phyloP scores from a whole-genome alignment of 2,329 filamentous ascomycete genomes.

The Sclerotinia minor region DNA sequence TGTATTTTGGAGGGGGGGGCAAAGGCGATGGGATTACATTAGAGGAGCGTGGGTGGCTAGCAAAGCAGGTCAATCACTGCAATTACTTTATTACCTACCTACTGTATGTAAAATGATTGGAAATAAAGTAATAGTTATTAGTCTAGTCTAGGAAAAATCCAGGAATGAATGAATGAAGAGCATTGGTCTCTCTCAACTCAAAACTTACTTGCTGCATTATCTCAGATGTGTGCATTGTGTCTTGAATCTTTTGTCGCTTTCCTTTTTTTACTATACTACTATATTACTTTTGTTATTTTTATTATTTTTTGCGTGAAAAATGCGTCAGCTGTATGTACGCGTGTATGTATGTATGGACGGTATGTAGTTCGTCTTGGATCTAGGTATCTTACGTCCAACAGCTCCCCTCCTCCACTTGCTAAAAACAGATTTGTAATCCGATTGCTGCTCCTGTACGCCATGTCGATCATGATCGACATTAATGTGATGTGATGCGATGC shows the following conservation, averaged over 20 bases:
- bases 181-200: conserved; percentile 1
- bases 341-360: too few species aligned
- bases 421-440: background rate
- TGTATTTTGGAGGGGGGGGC: background rate
- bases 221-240: background rate
- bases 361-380: conserved; percentile 5
- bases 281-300: background rate
- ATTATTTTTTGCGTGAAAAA: background rate
- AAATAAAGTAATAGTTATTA: conserved; percentile 5
- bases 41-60: background rate
- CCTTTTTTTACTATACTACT: too few species aligned
- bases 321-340: background rate
- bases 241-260: background rate
- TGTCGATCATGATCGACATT: conserved; percentile 10
- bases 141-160: background rate
- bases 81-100: conserved; percentile 2
- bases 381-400: too few species aligned
- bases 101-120: background rate
- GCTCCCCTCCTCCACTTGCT: background rate
- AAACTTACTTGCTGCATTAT: background rate
- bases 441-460: background rate
- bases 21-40: too few species aligned
- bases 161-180: conserved; percentile 10
- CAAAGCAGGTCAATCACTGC: background rate
- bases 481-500: background rate